Percentiles rank a stretch among this genome's conserved stretches.
Evolutionary conservation across 805 yeast genomes (phyloP).

Genomic region (Saturnispora dispora): DNA sequence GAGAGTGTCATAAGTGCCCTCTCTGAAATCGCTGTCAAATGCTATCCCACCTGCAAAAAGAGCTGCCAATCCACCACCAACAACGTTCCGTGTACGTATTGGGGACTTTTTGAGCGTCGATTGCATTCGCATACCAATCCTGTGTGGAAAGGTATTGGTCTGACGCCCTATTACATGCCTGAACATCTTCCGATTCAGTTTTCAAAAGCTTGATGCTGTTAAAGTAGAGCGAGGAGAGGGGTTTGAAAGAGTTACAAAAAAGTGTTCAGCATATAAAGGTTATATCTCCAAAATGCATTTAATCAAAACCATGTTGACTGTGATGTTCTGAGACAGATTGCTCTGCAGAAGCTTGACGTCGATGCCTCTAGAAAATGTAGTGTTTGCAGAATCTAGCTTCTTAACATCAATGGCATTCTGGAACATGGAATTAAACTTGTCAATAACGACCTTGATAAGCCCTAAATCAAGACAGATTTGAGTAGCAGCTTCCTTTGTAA

Average conservation of each 20-base stretch:
- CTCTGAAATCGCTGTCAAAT: constrained; percentile 30
- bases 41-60: constrained; percentile 17
- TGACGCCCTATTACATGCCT: neutral
- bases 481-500: neutral
- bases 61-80: constrained; percentile 11
- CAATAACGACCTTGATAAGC: neutral
- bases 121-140: neutral
- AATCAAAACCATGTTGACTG: constrained; percentile 1
- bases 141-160: neutral
- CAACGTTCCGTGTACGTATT: neutral
- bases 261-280: neutral
- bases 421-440: neutral
- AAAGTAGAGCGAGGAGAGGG: neutral
- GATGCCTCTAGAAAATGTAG: neutral
- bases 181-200: neutral
- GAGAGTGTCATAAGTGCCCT: constrained; percentile 27
- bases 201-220: neutral
- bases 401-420: neutral
- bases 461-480: constrained; percentile 1
- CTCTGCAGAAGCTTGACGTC: neutral
- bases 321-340: neutral
- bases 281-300: constrained; percentile 2
- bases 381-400: neutral
- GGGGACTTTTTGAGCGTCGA: neutral
- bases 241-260: neutral